Percentiles rank a stretch among this genome's conserved stretches.
Evolutionary conservation across 2,329 filamentous ascomycete genomes (phyloP).

Genomic region (Claviceps lovelessii): DNA sequence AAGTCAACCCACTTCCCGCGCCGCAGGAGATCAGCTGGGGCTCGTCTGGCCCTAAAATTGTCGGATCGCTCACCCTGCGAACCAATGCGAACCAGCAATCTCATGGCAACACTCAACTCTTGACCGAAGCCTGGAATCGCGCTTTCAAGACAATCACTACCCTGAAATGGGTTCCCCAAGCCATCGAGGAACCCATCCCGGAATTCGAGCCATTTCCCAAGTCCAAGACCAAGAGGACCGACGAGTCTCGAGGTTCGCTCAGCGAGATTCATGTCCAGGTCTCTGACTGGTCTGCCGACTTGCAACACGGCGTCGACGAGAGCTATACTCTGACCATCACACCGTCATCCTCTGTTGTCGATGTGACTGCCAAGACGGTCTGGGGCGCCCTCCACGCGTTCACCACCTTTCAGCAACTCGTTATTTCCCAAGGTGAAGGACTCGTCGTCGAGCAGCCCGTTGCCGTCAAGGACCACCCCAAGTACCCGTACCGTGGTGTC

Average conservation of each 20-base stretch:
- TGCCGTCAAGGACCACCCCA: slow-evolving; percentile 32
- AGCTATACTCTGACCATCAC: slow-evolving; percentile 36
- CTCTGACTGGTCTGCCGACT: slow-evolving; percentile 27
- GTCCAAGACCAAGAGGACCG: slow-evolving; percentile 16
- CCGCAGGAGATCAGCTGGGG: slow-evolving; percentile 14
- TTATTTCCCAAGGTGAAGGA: slow-evolving; percentile 31
- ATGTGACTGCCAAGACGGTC: slow-evolving; percentile 33
- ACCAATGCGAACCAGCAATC: slow-evolving; percentile 8
- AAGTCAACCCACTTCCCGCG: slow-evolving; percentile 15
- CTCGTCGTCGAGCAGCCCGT: slow-evolving; percentile 39
- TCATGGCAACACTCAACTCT: slow-evolving; percentile 12
- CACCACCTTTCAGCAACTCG: slow-evolving; percentile 41
- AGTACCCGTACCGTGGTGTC: slow-evolving; percentile 39
- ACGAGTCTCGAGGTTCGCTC: slow-evolving; percentile 15
- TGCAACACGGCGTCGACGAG: slow-evolving; percentile 42
- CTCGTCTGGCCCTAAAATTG: slow-evolving; percentile 10
- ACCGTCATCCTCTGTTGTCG: slow-evolving; percentile 23
- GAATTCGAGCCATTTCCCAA: slow-evolving; percentile 37
- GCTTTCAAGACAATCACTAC: slow-evolving; percentile 30
- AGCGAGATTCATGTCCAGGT: slow-evolving; percentile 31
- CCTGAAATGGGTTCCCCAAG: slow-evolving; percentile 39
- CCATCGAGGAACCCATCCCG: slow-evolving; percentile 35
- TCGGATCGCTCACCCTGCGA: slow-evolving; percentile 8
- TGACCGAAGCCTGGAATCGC: slow-evolving; percentile 34
- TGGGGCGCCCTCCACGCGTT: slow-evolving; percentile 42